Base-by-base conservation (phyloP, 306 rosid genomes). In the Cicer cuneatum region DNA sequence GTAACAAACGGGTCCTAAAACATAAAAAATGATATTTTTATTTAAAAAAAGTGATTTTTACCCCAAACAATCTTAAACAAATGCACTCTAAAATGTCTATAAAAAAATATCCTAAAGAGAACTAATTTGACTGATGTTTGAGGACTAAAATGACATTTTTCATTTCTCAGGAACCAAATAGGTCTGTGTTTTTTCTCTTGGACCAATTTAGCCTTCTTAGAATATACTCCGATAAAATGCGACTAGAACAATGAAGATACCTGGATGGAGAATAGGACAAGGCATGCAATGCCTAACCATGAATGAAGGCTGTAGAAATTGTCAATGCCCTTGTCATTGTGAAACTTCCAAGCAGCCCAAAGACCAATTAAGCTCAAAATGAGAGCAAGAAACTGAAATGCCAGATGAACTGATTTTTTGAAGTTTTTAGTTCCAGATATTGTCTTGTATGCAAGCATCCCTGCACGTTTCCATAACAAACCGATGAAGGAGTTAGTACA, bases 341-440 rank as follows among this genome's bases (percentile, higher is more conserved):
- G 99, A 86, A 90, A 95, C 89, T 95, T 95, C 87, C 87, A 78
- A 73, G 98, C 98, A 81, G 99, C 96, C 99, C 98, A 95, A 10
- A 87, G 64, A 13, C 99, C 99, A 12, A 92, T 67, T 39, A 92
- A 53, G 84, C 99, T 90, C 60, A 90, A 84, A 78, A 82, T 68
- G 82, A 90, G 88, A 39, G 98, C 89, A 54, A 85, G 52, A 71
- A 84, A 86, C 71, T 90, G 99, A 10, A 92, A 79, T 2, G 86
- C 35, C 16, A 95, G 96, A 82, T 95, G 99, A 81, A 89, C 89
- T 42, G 80, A 3, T 84, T 95, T 95, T 73, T 62, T 89, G 45
- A 80, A 87, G 88, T 19, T 88, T 81, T 87, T 92, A 33, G 99
- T 87, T 89, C 99, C 98, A 51, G 97, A 63, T 24, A 85, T n/a